Conservation (phyloP, 1,284 basidiomycete species). For the Coniferiporia weirii region DNA sequence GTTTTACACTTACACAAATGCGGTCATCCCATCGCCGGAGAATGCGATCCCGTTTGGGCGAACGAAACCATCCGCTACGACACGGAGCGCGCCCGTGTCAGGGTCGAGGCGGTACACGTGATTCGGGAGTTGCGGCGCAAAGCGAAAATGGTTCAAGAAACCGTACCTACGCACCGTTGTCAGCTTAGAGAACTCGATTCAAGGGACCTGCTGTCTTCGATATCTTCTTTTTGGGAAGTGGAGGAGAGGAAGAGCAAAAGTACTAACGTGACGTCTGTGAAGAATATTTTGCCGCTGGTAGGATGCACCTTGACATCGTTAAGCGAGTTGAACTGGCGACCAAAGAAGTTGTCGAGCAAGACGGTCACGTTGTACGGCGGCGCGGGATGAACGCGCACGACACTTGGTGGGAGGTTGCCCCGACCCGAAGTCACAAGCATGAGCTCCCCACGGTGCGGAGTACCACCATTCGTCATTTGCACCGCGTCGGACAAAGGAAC, state of each 20-base stretch:
- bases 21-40: conserved; percentile 55
- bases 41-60: conserved; percentile 67
- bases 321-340: conserved; percentile 76
- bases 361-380: conserved; percentile 60
- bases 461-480: conserved; percentile 74
- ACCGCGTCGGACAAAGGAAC: conserved; percentile 34
- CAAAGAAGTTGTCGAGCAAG: conserved; percentile 68
- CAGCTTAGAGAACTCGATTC: background rate
- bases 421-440: conserved; percentile 67
- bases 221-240: background rate
- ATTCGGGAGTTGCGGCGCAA: conserved; percentile 55
- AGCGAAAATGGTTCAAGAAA: conserved; percentile 59
- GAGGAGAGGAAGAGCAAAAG: background rate
- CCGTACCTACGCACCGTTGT: conserved; percentile 45
- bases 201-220: background rate
- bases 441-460: conserved; percentile 57
- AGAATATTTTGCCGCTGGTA: conserved; percentile 54
- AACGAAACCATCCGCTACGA: conserved; percentile 66
- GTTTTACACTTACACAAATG: conserved; percentile 51
- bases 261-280: conserved; percentile 65
- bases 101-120: conserved; percentile 74
- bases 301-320: conserved; percentile 77
- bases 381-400: conserved; percentile 61
- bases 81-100: conserved; percentile 53
- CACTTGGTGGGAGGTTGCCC: conserved; percentile 53